A percentile compares a stretch with the other conserved stretches of the same genome.
Conservation (phyloP, 768 basidiomycete species). For the Lactarius tabidus region DNA sequence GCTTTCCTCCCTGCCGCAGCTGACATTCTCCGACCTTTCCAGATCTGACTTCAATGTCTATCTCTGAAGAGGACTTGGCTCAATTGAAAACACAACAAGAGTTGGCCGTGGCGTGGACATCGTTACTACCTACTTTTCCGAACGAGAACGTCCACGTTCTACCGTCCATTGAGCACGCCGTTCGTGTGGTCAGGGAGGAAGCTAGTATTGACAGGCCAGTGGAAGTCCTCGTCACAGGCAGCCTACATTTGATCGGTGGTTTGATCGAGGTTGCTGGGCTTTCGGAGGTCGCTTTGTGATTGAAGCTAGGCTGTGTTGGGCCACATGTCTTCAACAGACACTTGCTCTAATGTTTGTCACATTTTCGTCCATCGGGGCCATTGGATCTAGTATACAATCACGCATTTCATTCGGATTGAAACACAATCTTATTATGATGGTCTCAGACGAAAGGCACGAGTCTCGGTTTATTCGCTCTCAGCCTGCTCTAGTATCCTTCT, state of each 20-base stretch:
- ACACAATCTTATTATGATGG: neutral
- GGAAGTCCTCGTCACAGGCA: conserved; percentile 85
- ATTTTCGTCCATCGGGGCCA: neutral
- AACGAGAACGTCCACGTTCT: conserved; percentile 65
- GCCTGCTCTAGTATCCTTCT: neutral
- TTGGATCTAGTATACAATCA: neutral
- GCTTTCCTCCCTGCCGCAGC: neutral
- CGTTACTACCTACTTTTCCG: conserved; percentile 59
- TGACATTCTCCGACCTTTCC: conserved; percentile 21
- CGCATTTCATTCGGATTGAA: neutral
- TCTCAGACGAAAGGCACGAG: neutral
- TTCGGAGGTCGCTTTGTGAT: conserved; percentile 59
- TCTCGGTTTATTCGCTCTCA: neutral
- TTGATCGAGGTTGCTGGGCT: conserved; percentile 87
- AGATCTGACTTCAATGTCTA: conserved; percentile 78
- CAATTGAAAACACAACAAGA: conserved; percentile 72
- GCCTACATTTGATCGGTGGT: conserved; percentile 91
- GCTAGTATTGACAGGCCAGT: conserved; percentile 30
- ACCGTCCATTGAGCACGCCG: conserved; percentile 85
- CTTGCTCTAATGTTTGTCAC: conserved; percentile 6
- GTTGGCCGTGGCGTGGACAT: conserved; percentile 69
- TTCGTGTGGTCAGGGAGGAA: conserved; percentile 55
- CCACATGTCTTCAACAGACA: conserved; percentile 38
- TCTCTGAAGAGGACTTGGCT: conserved; percentile 56
- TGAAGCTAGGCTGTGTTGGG: neutral